Base-by-base conservation (phyloP, 2,329 filamentous ascomycete species). In the Monosporascus sp. region DNA sequence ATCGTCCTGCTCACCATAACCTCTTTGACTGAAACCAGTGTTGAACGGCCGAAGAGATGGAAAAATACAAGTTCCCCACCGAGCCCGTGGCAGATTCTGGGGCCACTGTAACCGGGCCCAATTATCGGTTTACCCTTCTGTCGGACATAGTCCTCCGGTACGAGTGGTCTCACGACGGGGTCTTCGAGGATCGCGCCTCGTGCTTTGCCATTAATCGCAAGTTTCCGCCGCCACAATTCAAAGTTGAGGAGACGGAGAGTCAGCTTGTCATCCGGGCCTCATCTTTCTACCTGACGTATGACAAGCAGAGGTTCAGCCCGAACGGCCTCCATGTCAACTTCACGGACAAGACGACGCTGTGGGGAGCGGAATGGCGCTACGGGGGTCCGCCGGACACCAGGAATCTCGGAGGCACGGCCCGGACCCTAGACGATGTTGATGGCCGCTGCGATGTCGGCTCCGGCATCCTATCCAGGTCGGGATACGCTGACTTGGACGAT, bases 151-250 rank as follows among this genome's bases (percentile, higher is more conserved):
- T 85, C 2, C 57, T 86, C 27, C 79, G 83, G 34, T 84, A 80
- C 56, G 83, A 86, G 67, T 86, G 81, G 80, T 76, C 82, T 1
- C 70, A 74, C 11, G 82, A 86, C 56, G 75, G 77, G 48, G 61
- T 70, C 36, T 86, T 86, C 59, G 83, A 86, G 62, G 82, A 86
- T 62, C 76, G 82, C 5, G 78, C 80, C 0, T 85, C 81, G 0
- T 79, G 78, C 9, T 82, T 86, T 61, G 83, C 82, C n/a, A 71
- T 81, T 52, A 78, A 81, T 56, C 73, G 83, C 25, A 65, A 71
- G 11, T 70, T 79, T 25, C 67, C 74, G 1, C 73, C 77, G 1
- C 75, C 75, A 0, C 62, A 75, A 42, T 82, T 78, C 59, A 72
- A 70, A 5, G 68, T 79, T 47, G 68, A 73, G 51, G 75, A 83